Evolutionary conservation across 257 asterid genomes (phyloP), one percentile per base, ranked within the genome.

Genomic region (Solanum clarkiae): DNA sequence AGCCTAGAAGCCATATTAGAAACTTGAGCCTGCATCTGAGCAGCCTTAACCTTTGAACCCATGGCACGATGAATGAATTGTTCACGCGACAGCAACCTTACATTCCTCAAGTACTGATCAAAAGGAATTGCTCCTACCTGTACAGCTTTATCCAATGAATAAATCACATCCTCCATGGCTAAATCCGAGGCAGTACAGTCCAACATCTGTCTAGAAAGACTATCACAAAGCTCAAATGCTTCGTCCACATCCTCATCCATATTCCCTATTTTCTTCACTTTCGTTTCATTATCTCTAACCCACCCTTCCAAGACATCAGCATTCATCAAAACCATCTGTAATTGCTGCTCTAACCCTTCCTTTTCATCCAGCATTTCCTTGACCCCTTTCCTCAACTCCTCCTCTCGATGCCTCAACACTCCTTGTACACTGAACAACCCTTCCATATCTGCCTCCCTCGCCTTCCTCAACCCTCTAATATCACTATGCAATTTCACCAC

Each of bases 21-120:
- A 85, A 96, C 97, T 90, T 94, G 98, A 68, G 95, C 98, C 88
- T 95, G 98, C 98, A 95, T 92, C 89, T 94, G 99, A 54, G 91
- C 92, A 82, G 97, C 97, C 87, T 97, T 93, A 18, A 94, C 96
- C 84, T 96, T 96, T 0, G 97, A 93, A 55, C 93, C 91, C 1
- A 93, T 94, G 13, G 98, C 99, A 0, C 99, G 92, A 59, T 96
- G 98, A 85, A 95, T 91, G 83, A 95, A 96, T 88, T 95, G 99
- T 86, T 94, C 95, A 0, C 99, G 88, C 0, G 98, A 90, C 90
- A 96, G 82, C 85, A 92, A 87, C 88, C 99, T 93, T 86, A 96
- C 97, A 59, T 80, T 91, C 92, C 97, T 96, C 92, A 96, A 84
- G 87, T 95, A 96, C 80, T 91, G 98, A 91, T 95, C 99, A 86